These are phyloP conservation scores for Solanum chilense DNA, from an alignment of 257 asterid species.

Conservation along the genomic window DNA sequence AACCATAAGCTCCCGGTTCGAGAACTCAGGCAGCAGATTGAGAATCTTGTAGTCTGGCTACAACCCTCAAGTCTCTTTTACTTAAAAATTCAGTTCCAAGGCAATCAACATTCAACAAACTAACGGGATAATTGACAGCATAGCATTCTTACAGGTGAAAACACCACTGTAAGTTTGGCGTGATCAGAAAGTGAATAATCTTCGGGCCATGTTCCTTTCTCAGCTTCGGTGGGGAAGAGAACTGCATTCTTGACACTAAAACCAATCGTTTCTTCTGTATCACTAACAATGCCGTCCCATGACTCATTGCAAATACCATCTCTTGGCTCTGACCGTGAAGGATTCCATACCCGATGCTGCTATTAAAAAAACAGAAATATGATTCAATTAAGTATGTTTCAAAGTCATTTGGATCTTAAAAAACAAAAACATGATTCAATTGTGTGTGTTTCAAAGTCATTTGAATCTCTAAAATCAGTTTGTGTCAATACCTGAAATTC, in stretches of 20 bases:
- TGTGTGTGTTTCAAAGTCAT: neutral
- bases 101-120: neutral
- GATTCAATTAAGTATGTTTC: neutral
- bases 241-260: conserved; percentile 87
- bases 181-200: conserved; percentile 94
- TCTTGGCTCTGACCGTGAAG: conserved; percentile 43
- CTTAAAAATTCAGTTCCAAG: neutral
- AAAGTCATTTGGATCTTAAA: neutral
- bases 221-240: conserved; percentile 88
- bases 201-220: conserved; percentile 94
- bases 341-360: conserved; percentile 85
- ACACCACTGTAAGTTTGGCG: conserved; percentile 86
- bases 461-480: neutral
- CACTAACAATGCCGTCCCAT: conserved; percentile 23
- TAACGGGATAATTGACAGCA: conserved; percentile 53
- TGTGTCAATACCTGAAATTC: conserved; percentile 61
- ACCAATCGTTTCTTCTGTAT: conserved; percentile 72
- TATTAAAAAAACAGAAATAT: neutral
- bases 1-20: neutral
- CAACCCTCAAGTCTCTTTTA: neutral
- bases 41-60: neutral
- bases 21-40: neutral
- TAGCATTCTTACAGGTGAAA: conserved; percentile 82
- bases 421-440: neutral
- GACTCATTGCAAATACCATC: conserved; percentile 24